phyloP scores from a whole-genome alignment of 2,329 filamentous ascomycete species.

The Rutstroemia sp. region DNA sequence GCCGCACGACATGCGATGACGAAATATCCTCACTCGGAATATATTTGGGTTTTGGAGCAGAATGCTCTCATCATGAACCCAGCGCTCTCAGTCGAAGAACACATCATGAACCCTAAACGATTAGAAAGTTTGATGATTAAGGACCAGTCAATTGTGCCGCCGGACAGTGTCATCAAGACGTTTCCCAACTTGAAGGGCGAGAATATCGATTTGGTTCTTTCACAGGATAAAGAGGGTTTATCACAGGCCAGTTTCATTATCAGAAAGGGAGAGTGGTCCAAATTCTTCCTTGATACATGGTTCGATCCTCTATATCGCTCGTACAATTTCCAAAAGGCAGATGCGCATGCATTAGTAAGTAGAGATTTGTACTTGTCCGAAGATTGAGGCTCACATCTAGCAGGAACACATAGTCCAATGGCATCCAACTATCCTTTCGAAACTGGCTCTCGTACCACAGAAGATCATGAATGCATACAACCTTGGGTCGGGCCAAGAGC shows the following conservation, averaged over 20 bases:
- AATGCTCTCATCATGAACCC: conserved; percentile 87
- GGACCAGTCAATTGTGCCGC: conserved; percentile 81
- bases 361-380: conserved; percentile 8
- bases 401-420: conserved; percentile 88
- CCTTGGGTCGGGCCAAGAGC: conserved; percentile 29
- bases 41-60: conserved; percentile 81
- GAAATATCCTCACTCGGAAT: conserved; percentile 66
- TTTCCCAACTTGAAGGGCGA: conserved; percentile 73
- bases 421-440: conserved; percentile 92
- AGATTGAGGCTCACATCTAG: conserved; percentile 5
- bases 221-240: conserved; percentile 77
- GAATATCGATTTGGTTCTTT: conserved; percentile 73
- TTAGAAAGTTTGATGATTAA: conserved; percentile 77
- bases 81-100: conserved; percentile 56
- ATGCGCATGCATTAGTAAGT: conserved; percentile 79
- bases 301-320: conserved; percentile 88
- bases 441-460: conserved; percentile 84
- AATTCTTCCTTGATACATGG: conserved; percentile 91
- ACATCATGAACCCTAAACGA: conserved; percentile 58
- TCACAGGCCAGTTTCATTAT: conserved; percentile 72
- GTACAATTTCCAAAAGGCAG: conserved; percentile 95
- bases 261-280: conserved; percentile 79
- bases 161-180: conserved; percentile 94
- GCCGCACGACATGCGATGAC: conserved; percentile 85
- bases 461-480: conserved; percentile 75